phyloP scores from a whole-genome alignment of 2,329 filamentous ascomycete genomes.

The Raffaelea ambrosiae region DNA sequence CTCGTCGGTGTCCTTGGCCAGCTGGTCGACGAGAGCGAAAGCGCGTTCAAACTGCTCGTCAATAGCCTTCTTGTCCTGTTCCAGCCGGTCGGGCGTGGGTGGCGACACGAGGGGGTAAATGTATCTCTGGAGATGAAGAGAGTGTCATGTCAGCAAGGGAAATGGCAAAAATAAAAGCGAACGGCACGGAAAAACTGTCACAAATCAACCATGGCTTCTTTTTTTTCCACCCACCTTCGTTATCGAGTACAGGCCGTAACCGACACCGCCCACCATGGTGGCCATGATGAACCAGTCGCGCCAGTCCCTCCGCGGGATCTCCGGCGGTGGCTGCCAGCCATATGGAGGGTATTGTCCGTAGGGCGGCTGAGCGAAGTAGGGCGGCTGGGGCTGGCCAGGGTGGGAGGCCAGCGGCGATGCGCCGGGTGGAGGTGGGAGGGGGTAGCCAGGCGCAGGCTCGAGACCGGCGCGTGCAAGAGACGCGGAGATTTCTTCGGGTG shows the following conservation, averaged over 20 bases:
- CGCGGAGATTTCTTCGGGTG: conserved; percentile 85
- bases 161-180: background rate
- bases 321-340: conserved; percentile 49
- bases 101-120: conserved; percentile 85
- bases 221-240: conserved; percentile 65
- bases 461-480: conserved; percentile 70
- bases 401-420: conserved; percentile 22
- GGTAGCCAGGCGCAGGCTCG: conserved; percentile 28
- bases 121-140: conserved; percentile 65
- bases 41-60: conserved; percentile 91
- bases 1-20: conserved; percentile 79
- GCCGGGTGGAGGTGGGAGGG: conserved; percentile 20
- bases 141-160: background rate
- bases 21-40: conserved; percentile 84
- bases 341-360: conserved; percentile 32
- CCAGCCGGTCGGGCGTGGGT: conserved; percentile 85
- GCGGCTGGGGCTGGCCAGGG: conserved; percentile 19
- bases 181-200: too few species aligned
- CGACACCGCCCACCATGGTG: conserved; percentile 80
- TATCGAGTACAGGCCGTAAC: conserved; percentile 81
- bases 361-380: conserved; percentile 32
- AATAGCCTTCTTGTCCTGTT: conserved; percentile 87
- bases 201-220: too few species aligned
- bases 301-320: conserved; percentile 79
- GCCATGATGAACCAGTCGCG: conserved; percentile 99